A percentile compares a stretch with the other conserved stretches of the same genome.
These are phyloP conservation scores for Pascua guehoae DNA, from an alignment of 1,284 basidiomycete species.

Conservation along the genomic window DNA sequence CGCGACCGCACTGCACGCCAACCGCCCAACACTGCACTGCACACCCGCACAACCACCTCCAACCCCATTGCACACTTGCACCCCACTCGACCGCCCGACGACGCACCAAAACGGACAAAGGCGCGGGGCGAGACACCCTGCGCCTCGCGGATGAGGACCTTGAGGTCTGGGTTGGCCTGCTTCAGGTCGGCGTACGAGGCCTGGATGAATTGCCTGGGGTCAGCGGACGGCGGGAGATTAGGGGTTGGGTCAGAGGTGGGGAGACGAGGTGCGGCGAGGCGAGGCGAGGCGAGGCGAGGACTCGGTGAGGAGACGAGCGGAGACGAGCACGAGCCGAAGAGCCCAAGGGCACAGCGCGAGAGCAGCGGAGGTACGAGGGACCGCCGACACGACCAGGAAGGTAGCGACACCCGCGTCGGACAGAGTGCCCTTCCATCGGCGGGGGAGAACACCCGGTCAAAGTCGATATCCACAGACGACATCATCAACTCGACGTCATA, in stretches of 20 bases:
- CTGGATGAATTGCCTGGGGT: slow-evolving; percentile 72
- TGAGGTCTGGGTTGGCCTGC: slow-evolving; percentile 82
- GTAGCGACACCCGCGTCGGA: too few species aligned
- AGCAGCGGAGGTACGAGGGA: neutral
- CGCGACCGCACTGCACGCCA: neutral
- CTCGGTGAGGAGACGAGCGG: neutral
- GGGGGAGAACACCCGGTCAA: too few species aligned
- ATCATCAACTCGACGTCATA: too few species aligned
- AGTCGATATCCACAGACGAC: too few species aligned
- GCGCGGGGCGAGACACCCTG: slow-evolving; percentile 77
- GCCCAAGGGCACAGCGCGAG: too few species aligned
- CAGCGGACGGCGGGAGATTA: neutral
- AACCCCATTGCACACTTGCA: neutral
- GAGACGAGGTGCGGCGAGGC: neutral
- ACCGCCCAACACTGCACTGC: neutral
- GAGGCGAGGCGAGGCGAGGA: neutral
- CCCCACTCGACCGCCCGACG: too few species aligned
- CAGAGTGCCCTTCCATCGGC: too few species aligned
- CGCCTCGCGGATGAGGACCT: slow-evolving; percentile 87
- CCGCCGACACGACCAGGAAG: too few species aligned
- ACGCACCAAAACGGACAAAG: slow-evolving; percentile 87
- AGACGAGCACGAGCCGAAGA: neutral
- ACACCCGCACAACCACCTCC: neutral
- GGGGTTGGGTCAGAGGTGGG: neutral
- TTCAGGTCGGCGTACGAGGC: slow-evolving; percentile 77